Percentiles rank a stretch among this genome's conserved stretches.
Conservation (phyloP, 2,329 filamentous ascomycete species). For the Aspergillus terreus region DNA sequence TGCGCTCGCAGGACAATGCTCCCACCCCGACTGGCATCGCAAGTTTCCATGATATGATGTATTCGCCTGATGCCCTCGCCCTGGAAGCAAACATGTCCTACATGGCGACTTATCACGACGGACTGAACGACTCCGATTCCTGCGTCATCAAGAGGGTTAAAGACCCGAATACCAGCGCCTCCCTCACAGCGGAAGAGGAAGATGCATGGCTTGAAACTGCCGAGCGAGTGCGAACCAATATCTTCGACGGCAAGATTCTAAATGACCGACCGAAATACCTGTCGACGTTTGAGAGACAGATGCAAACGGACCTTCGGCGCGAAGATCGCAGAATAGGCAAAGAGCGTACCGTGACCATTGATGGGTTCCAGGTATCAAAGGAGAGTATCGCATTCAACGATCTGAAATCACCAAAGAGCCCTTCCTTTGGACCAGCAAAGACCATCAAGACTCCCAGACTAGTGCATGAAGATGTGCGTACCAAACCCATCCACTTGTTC, state of each 20-base stretch:
- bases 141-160: background rate
- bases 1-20: background rate
- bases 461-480: slow-evolving; percentile 42
- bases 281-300: slow-evolving; percentile 32
- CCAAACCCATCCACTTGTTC: no score
- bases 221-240: slow-evolving; percentile 54
- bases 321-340: slow-evolving; percentile 53
- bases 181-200: slow-evolving; percentile 43
- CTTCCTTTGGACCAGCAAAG: background rate
- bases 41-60: background rate
- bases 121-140: slow-evolving; percentile 42
- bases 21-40: background rate
- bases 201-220: slow-evolving; percentile 54
- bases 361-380: slow-evolving; percentile 55
- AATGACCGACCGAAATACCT: slow-evolving; percentile 22
- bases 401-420: slow-evolving; percentile 28
- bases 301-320: slow-evolving; percentile 32
- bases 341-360: slow-evolving; percentile 55
- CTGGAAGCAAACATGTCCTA: background rate
- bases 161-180: background rate
- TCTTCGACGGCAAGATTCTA: slow-evolving; percentile 55
- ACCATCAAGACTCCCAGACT: slow-evolving; percentile 16
- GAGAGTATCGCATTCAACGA: slow-evolving; percentile 50
- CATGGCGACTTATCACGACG: background rate
- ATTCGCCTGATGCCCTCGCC: background rate